These are phyloP conservation scores for Aspergillus proliferans DNA, from an alignment of 2,329 filamentous ascomycete genomes.

Conservation along the genomic window DNA sequence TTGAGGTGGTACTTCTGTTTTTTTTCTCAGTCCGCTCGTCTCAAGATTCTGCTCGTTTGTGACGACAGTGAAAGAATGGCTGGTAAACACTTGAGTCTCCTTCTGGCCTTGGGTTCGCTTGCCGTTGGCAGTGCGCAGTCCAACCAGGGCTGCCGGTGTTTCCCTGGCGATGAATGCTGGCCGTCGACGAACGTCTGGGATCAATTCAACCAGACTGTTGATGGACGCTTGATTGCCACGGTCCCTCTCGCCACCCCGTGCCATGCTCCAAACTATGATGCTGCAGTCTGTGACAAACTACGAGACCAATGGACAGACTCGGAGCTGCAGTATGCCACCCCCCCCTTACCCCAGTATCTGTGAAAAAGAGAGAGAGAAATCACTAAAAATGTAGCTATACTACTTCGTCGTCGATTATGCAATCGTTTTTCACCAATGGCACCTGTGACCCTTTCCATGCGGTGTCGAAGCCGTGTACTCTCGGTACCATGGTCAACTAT, in stretches of 20 bases:
- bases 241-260: background rate
- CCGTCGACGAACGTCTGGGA: conserved; percentile 41
- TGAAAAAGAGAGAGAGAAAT: too few species aligned
- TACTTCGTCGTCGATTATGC: conserved; percentile 39
- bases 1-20: too few species aligned
- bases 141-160: conserved; percentile 20
- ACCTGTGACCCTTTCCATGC: conserved; percentile 39
- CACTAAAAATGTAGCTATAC: conserved; percentile 49
- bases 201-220: conserved; percentile 43
- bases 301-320: background rate
- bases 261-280: background rate
- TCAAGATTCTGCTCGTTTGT: too few species aligned
- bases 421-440: conserved; percentile 32
- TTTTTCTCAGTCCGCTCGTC: too few species aligned
- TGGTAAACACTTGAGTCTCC: background rate
- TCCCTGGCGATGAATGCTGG: conserved; percentile 49
- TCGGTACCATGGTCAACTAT: conserved; percentile 27
- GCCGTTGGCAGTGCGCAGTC: background rate
- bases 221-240: conserved; percentile 29
- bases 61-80: too few species aligned
- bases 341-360: too few species aligned
- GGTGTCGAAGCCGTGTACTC: conserved; percentile 19
- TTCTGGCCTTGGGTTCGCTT: background rate
- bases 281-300: background rate
- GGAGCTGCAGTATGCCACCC: background rate